phyloP scores from a whole-genome alignment of 306 rosid species.

The Benincasa hispida region DNA sequence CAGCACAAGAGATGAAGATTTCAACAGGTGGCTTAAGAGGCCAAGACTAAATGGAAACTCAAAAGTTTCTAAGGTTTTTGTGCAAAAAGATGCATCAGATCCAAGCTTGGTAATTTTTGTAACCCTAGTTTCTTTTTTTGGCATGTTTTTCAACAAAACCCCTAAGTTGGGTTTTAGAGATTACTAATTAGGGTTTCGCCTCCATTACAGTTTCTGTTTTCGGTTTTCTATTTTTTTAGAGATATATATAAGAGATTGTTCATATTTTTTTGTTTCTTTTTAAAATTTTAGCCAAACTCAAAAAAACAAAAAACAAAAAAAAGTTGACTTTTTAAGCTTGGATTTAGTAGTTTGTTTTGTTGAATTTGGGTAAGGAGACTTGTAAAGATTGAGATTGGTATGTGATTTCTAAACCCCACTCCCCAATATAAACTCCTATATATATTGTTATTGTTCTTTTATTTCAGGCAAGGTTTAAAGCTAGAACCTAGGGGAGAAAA shows the following conservation, averaged over 20 bases:
- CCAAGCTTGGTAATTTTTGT: conserved; percentile 39
- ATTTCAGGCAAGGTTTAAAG: not conserved
- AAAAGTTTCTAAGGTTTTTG: conserved; percentile 43
- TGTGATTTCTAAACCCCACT: not conserved
- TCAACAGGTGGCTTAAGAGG: conserved; percentile 22
- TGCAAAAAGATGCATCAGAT: conserved; percentile 44
- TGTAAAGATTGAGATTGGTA: not conserved
- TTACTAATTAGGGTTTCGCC: not conserved
- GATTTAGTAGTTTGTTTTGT: not conserved
- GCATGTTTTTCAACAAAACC: not conserved
- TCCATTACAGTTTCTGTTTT: not conserved
- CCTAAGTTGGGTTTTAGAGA: not conserved
- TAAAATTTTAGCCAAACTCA: not conserved
- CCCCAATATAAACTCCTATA: not conserved
- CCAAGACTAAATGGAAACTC: conserved; percentile 17
- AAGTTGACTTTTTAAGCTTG: not conserved
- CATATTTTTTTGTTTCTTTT: not conserved
- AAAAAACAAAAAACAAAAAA: not conserved
- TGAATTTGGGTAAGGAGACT: not conserved
- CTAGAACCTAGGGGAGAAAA: not conserved
- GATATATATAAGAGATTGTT: too few relatives aligned
- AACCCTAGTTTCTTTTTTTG: not conserved
- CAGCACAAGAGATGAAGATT: conserved; percentile 37
- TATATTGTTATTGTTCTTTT: not conserved
- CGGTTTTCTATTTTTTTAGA: not conserved